Evolutionary conservation across 768 basidiomycete genomes (phyloP).

Genomic region (Russula emetica): DNA sequence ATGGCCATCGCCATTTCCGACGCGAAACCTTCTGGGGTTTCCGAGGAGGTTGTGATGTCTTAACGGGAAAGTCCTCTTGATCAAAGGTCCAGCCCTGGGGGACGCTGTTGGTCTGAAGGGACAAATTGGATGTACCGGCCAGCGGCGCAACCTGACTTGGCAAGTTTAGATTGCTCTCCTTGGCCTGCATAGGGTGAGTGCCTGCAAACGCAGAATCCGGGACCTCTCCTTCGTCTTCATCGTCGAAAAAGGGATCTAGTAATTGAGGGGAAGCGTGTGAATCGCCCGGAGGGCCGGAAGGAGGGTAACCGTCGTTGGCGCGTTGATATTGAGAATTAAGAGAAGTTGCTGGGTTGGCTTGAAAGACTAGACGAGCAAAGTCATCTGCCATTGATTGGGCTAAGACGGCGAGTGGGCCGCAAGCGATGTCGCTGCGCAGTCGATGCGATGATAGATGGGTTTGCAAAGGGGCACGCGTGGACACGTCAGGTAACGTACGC

Average conservation of each 20-base stretch:
- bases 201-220: slow-evolving; percentile 65
- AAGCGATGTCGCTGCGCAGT: background rate
- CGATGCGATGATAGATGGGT: background rate
- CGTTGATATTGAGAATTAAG: slow-evolving; percentile 42
- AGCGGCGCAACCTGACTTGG: slow-evolving; percentile 55
- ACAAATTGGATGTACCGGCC: slow-evolving; percentile 51
- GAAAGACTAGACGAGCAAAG: slow-evolving; percentile 68
- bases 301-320: slow-evolving; percentile 58
- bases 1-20: slow-evolving; percentile 76
- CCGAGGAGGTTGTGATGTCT: background rate
- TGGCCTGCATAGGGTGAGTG: slow-evolving; percentile 42
- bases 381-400: slow-evolving; percentile 56
- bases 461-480: background rate
- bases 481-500: background rate
- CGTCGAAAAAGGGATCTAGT: slow-evolving; percentile 87
- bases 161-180: slow-evolving; percentile 53
- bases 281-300: slow-evolving; percentile 44
- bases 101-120: slow-evolving; percentile 42
- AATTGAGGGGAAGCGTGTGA: slow-evolving; percentile 36
- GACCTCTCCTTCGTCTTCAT: slow-evolving; percentile 64
- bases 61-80: slow-evolving; percentile 46
- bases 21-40: slow-evolving; percentile 27
- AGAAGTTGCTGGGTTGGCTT: slow-evolving; percentile 61
- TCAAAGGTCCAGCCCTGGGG: slow-evolving; percentile 75
- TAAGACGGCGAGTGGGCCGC: slow-evolving; percentile 7